Evolutionary conservation across 2,329 filamentous ascomycete genomes (phyloP), one percentile per base, ranked within the genome.

Genomic region (Xylariaceae sp.): DNA sequence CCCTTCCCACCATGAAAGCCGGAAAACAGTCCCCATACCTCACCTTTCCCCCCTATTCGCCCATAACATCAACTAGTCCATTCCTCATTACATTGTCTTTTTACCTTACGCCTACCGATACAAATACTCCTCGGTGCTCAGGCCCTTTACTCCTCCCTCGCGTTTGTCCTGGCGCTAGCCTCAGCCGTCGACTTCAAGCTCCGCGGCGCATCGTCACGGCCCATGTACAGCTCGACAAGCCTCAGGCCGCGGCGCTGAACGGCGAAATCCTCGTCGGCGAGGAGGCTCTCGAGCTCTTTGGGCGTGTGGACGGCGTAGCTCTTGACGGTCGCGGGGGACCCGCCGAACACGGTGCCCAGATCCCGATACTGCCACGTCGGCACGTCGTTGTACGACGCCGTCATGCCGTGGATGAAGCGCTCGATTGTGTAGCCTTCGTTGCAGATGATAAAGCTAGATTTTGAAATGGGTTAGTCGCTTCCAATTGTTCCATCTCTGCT

Each of bases 371-470:
- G 79, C 92, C 92, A 96, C 9, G 77, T 71, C 53, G 82, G 79
- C 51, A 96, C 86, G 67, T 96, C 89, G 67, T 96, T 96, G 77
- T 96, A 96, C 21, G 68, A 70, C 26, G 83, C 89, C 7, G 92
- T 78, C 84, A 88, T 88, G 47, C 91, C 91, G 72, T 96, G 91
- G 65, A 96, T 95, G 70, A 84, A 89, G 24, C 92, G 85, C 74
- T 96, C 92, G 69, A 95, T 94, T 8, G 91, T 94, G 74, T 89
- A 96, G 9, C 92, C 92, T 33, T 92, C 84, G 70, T 95, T 95
- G 79, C 89, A 91, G 62, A 96, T 87, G 58, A 94, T 80, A 70
- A 96, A 93, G 58, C 83, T 84, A 50, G 6, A 16, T n/a, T 21
- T n/a, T n/a, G n/a, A n/a, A n/a, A 23, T 15, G 11, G 30, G 50